Conservation (phyloP, 139 green algal species). For the Chlorella sp. region DNA sequence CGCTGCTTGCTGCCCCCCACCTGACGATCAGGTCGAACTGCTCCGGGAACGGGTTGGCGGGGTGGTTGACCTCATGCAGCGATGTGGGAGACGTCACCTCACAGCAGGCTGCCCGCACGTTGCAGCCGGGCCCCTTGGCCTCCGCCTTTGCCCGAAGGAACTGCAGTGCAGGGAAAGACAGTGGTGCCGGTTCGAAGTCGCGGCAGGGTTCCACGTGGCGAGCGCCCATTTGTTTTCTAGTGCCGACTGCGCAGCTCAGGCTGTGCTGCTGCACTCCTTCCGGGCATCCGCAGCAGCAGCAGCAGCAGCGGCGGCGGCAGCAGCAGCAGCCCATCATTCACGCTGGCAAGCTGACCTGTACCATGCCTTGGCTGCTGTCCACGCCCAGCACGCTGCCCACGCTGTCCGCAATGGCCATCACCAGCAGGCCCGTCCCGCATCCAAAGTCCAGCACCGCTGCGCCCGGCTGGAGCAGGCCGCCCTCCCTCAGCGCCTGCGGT, state of each 20-base stretch:
- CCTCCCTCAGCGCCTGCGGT: background rate
- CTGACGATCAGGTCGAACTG: conserved; percentile 8
- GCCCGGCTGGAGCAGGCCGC: background rate
- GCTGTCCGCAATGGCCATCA: background rate
- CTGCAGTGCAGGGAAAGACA: background rate
- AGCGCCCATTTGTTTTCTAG: no score
- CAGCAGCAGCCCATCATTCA: background rate
- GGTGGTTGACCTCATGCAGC: background rate
- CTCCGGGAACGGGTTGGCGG: conserved; percentile 6
- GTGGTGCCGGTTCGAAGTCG: no score
- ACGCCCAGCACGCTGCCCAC: background rate
- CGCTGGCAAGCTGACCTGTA: background rate
- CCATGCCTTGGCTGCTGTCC: conserved; percentile 12
- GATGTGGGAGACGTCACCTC: background rate
- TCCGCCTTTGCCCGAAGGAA: background rate
- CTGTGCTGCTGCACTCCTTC: no score
- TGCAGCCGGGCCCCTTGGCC: background rate
- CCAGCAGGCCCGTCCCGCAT: conserved; percentile 10
- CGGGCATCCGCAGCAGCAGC: no score
- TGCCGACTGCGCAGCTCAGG: background rate
- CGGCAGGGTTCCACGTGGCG: no score
- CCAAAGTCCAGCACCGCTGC: conserved; percentile 6
- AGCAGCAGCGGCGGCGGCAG: no score
- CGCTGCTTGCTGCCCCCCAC: background rate
- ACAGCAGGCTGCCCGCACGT: background rate